These are phyloP conservation scores for Lichtheimia corymbifera DNA, from an alignment of 371 early-diverging fungal species.

Conservation along the genomic window DNA sequence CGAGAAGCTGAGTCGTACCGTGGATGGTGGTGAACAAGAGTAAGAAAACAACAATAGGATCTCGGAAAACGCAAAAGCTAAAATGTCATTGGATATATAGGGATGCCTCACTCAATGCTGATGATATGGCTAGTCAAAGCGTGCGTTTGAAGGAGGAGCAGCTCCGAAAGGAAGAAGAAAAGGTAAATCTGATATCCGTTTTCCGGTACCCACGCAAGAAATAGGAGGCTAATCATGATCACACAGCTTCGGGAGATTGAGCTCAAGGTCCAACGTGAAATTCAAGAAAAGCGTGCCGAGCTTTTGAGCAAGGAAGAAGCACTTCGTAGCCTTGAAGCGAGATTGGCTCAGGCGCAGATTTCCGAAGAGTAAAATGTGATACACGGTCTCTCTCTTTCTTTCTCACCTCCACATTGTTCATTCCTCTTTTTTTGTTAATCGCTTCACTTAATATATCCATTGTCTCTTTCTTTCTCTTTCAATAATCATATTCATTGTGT, in stretches of 20 bases:
- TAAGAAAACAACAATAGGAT: slow-evolving; percentile 25
- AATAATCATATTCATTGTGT: not conserved
- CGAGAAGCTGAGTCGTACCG: slow-evolving; percentile 81
- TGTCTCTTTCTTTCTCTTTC: not conserved
- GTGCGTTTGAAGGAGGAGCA: slow-evolving; percentile 63
- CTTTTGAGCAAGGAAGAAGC: slow-evolving; percentile 62
- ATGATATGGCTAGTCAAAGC: slow-evolving; percentile 56
- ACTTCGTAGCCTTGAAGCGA: slow-evolving; percentile 55
- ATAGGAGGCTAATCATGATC: not conserved
- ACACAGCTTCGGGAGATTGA: slow-evolving; percentile 59
- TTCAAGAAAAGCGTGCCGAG: slow-evolving; percentile 62
- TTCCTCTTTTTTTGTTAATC: too few species aligned
- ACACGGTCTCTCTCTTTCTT: not conserved
- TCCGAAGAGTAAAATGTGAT: slow-evolving; percentile 27
- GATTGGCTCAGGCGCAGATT: slow-evolving; percentile 49
- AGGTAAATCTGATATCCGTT: slow-evolving; percentile 29
- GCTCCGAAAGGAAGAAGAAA: slow-evolving; percentile 64
- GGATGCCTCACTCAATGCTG: slow-evolving; percentile 47
- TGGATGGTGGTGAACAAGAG: slow-evolving; percentile 55
- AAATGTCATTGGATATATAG: slow-evolving; percentile 9
- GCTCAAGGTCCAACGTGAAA: slow-evolving; percentile 60
- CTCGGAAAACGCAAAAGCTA: not conserved
- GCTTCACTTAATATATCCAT: too few species aligned
- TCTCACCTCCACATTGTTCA: not conserved
- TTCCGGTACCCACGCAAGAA: not conserved